Evolutionary conservation across 2,329 filamentous ascomycete genomes (phyloP).

Genomic region (Aspergillus neoniger): DNA sequence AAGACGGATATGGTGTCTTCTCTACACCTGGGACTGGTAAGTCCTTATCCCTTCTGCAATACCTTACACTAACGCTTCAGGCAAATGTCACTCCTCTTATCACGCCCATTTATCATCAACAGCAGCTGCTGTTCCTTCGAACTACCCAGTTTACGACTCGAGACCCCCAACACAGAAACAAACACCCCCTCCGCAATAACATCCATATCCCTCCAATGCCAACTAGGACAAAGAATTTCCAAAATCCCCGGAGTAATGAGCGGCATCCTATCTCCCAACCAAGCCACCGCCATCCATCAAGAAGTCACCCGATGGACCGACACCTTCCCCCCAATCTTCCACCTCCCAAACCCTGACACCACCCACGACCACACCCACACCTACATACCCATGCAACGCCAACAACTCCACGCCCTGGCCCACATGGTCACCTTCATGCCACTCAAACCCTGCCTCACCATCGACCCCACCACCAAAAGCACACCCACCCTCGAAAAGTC

Average conservation of each 20-base stretch:
- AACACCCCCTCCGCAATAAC: slow-evolving; percentile 47
- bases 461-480: slow-evolving; percentile 23
- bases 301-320: slow-evolving; percentile 48
- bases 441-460: slow-evolving; percentile 51
- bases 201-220: slow-evolving; percentile 46
- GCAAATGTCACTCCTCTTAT: slow-evolving; percentile 48
- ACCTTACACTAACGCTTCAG: slow-evolving; percentile 17
- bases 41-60: slow-evolving; percentile 9
- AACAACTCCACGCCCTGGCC: slow-evolving; percentile 49
- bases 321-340: slow-evolving; percentile 47
- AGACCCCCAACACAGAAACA: slow-evolving; percentile 29
- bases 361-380: slow-evolving; percentile 44
- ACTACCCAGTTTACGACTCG: slow-evolving; percentile 45
- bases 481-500: slow-evolving; percentile 37
- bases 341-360: slow-evolving; percentile 44
- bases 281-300: slow-evolving; percentile 33
- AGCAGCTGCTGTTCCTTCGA: slow-evolving; percentile 42
- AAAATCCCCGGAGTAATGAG: slow-evolving; percentile 20
- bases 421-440: slow-evolving; percentile 51
- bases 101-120: slow-evolving; percentile 49
- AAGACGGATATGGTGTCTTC: slow-evolving; percentile 49
- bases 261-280: slow-evolving; percentile 11
- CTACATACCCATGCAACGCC: slow-evolving; percentile 51
- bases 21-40: slow-evolving; percentile 54
- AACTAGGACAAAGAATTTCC: slow-evolving; percentile 38